A percentile compares a stretch with the other conserved stretches of the same genome.
Conservation (phyloP, 2,329 filamentous ascomycete genomes). For the Nemania bipapillata region DNA sequence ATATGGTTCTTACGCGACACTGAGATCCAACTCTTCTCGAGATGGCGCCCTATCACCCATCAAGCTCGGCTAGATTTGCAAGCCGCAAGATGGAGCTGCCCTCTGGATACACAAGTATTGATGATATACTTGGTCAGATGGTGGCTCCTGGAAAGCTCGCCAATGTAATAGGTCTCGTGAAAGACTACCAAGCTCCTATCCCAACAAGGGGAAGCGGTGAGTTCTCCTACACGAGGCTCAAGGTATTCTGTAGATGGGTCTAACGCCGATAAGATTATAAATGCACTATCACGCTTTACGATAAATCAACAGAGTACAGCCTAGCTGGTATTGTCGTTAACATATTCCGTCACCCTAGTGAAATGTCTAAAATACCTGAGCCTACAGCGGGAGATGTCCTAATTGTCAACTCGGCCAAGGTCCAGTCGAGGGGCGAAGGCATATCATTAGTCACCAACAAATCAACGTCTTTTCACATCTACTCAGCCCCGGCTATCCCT, state of each 20-base stretch:
- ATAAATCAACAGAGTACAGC: slow-evolving; percentile 64
- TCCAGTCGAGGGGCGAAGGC: slow-evolving; percentile 51
- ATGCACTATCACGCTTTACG: slow-evolving; percentile 69
- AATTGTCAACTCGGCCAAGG: slow-evolving; percentile 68
- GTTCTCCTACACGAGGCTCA: background rate
- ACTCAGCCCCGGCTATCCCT: slow-evolving; percentile 56
- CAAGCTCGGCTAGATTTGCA: slow-evolving; percentile 33
- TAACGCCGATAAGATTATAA: slow-evolving; percentile 63
- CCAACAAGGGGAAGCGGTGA: slow-evolving; percentile 64
- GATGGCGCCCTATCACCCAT: slow-evolving; percentile 39
- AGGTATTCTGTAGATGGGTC: slow-evolving; percentile 19
- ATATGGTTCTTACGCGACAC: background rate
- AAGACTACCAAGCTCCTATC: slow-evolving; percentile 68
- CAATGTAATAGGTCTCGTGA: slow-evolving; percentile 76
- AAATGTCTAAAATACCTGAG: slow-evolving; percentile 65
- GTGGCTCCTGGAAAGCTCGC: slow-evolving; percentile 52
- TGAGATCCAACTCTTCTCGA: slow-evolving; percentile 8
- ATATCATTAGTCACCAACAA: slow-evolving; percentile 60
- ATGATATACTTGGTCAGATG: slow-evolving; percentile 58
- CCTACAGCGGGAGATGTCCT: slow-evolving; percentile 70
- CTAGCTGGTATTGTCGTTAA: slow-evolving; percentile 60
- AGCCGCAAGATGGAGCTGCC: slow-evolving; percentile 37
- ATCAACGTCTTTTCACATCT: slow-evolving; percentile 59
- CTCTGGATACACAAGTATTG: slow-evolving; percentile 55
- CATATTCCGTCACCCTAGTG: slow-evolving; percentile 66